Percentiles rank a stretch among this genome's conserved stretches.
phyloP scores from a whole-genome alignment of 306 rosid species.

The Citrullus amarus region DNA sequence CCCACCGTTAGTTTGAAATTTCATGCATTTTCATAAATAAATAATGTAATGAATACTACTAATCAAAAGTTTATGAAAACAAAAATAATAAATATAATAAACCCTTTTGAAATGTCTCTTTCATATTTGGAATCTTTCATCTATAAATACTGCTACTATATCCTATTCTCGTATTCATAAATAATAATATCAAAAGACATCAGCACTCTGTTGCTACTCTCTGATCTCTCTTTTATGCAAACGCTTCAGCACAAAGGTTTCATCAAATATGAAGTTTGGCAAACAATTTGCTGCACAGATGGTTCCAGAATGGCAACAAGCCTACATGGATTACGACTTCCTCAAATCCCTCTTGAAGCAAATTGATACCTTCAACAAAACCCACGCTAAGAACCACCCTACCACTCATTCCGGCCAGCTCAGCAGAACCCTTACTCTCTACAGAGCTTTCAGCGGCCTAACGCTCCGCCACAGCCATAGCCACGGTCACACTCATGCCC shows the following conservation, averaged over 20 bases:
- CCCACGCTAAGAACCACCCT: not conserved
- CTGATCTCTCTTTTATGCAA: no score
- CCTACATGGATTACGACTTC: not conserved
- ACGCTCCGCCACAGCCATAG: not conserved
- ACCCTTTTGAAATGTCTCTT: not conserved
- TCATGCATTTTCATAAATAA: not conserved
- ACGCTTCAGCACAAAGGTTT: not conserved
- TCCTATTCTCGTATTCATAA: no score
- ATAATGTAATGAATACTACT: no score
- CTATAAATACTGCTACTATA: not conserved
- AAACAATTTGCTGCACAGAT: not conserved
- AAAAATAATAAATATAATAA: not conserved
- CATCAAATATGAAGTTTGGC: not conserved
- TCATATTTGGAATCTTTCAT: not conserved
- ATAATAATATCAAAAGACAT: no score
- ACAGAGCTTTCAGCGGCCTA: not conserved
- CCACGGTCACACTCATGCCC: not conserved
- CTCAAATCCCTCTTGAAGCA: constrained; percentile 6
- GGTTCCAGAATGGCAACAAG: constrained; percentile 1
- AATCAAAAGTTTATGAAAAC: no score
- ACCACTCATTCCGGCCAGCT: not conserved
- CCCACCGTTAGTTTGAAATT: not conserved
- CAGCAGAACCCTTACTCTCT: not conserved
- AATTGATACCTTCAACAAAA: not conserved
- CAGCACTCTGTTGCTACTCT: not conserved